Conservation (phyloP, 352 stramenopile species). For the Phytophthora uliginosa region DNA sequence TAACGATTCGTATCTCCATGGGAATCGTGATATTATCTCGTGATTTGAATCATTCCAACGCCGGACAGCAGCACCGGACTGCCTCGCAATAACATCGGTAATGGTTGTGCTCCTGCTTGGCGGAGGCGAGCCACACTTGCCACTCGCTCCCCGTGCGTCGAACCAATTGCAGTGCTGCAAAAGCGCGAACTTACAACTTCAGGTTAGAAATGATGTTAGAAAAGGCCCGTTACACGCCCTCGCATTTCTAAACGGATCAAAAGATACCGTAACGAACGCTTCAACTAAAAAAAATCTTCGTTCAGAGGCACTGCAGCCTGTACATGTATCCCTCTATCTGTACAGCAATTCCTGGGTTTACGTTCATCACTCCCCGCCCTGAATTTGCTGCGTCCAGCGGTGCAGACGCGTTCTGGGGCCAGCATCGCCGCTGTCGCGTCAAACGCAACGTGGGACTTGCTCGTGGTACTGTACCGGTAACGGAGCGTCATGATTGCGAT, state of each 20-base stretch:
- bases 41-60: conserved; percentile 32
- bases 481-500: conserved; percentile 14
- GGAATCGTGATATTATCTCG: no score
- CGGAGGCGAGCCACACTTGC: conserved; percentile 14
- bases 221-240: not conserved
- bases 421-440: not conserved
- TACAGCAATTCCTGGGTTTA: not conserved
- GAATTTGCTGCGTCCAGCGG: not conserved
- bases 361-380: not conserved
- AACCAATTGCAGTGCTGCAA: conserved; percentile 18
- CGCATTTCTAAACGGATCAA: not conserved
- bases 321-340: not conserved
- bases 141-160: conserved; percentile 17
- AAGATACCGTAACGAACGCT: not conserved
- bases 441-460: not conserved
- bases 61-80: conserved; percentile 14
- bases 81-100: not conserved
- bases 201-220: not conserved
- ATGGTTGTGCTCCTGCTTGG: conserved; percentile 11
- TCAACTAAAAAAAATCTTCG: not conserved
- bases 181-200: not conserved
- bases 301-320: not conserved
- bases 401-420: not conserved
- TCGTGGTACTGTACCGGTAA: conserved; percentile 4
- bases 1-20: no score